Conservation (phyloP, 495 filamentous ascomycete species). For the Penicillium nucicola region DNA sequence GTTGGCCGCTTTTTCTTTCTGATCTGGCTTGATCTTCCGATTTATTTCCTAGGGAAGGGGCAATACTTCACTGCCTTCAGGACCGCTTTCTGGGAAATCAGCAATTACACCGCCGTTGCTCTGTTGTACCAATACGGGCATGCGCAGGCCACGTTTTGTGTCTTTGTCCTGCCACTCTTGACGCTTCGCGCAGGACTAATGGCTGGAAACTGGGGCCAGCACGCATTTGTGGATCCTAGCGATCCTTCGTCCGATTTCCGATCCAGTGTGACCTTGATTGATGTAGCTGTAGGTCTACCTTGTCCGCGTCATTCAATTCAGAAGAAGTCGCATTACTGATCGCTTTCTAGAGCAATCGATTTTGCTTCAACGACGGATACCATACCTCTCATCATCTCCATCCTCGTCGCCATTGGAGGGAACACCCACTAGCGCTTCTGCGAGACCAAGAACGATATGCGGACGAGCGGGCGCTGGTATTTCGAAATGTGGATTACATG, state of each 20-base stretch:
- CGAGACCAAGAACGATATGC: slow-evolving; percentile 57
- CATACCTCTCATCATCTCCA: slow-evolving; percentile 76
- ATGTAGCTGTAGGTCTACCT: slow-evolving; percentile 56
- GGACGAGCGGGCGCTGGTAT: slow-evolving; percentile 59
- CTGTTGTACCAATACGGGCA: slow-evolving; percentile 42
- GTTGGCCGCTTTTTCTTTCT: slow-evolving; percentile 67
- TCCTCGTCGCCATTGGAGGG: slow-evolving; percentile 68
- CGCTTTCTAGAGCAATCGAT: slow-evolving; percentile 56
- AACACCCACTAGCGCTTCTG: slow-evolving; percentile 64
- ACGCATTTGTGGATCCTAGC: slow-evolving; percentile 65
- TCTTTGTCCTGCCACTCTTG: slow-evolving; percentile 56
- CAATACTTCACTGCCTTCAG: slow-evolving; percentile 49
- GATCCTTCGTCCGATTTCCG: slow-evolving; percentile 67
- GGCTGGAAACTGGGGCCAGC: slow-evolving; percentile 74
- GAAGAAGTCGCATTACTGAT: slow-evolving; percentile 3
- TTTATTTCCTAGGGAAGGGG: slow-evolving; percentile 62
- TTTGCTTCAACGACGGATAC: slow-evolving; percentile 75
- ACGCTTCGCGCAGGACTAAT: slow-evolving; percentile 61
- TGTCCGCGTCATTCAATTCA: neutral
- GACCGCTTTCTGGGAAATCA: slow-evolving; percentile 53
- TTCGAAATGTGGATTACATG: slow-evolving; percentile 67
- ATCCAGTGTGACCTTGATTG: slow-evolving; percentile 68
- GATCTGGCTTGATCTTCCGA: slow-evolving; percentile 68
- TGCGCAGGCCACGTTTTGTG: slow-evolving; percentile 53
- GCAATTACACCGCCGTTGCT: slow-evolving; percentile 46